Base-by-base conservation (phyloP, 495 filamentous ascomycete genomes). In the Penicillium coprophilum region DNA sequence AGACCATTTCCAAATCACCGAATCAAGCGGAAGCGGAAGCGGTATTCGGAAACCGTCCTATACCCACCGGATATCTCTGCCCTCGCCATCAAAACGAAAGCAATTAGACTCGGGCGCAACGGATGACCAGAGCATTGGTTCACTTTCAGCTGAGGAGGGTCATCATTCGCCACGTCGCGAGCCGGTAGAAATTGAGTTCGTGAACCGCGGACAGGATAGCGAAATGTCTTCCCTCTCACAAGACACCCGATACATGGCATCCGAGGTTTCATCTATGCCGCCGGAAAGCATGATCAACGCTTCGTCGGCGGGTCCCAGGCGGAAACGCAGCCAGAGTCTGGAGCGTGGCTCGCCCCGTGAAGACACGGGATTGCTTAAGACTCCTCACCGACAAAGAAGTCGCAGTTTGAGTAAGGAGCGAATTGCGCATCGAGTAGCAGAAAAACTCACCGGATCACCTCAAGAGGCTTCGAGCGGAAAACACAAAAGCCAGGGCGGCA, bases 251-350 rank as follows among this genome's bases (percentile, higher is more conserved):
- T 87, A 87, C 67, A 74, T 84, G 43, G 72, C 79, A n/a, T 96
- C 92, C 1, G 92, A 96, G 50, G 88, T 97, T 28, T 97, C 92
- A 0, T 90, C 88, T 11, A 94, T 96, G 79, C 92, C 91, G 13
- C 84, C 88, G 24, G 89, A 96, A 66, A 93, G 89, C 71, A 91
- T 97, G 79, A 78, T 97, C 12, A 92, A 96, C 64, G 87, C 54
- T 24, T 73, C 77, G 23, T 77, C 69, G 40, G 67, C 71, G 10
- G 73, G 75, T 12, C 74, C 79, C 6, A 76, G 75, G 51, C 77
- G 77, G 44, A 80, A 80, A 47, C 76, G 81, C 39, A 88, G 86
- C 61, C 78, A 80, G 50, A 87, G 84, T 58, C 60, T 81, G 43
- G 77, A 80, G 57, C 72, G 79, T 54, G 78, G 69, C 46, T 74